Evolutionary conservation across 805 yeast species (phyloP), one percentile per base, ranked within the genome.

Genomic region (Barnettozyma siamensis): DNA sequence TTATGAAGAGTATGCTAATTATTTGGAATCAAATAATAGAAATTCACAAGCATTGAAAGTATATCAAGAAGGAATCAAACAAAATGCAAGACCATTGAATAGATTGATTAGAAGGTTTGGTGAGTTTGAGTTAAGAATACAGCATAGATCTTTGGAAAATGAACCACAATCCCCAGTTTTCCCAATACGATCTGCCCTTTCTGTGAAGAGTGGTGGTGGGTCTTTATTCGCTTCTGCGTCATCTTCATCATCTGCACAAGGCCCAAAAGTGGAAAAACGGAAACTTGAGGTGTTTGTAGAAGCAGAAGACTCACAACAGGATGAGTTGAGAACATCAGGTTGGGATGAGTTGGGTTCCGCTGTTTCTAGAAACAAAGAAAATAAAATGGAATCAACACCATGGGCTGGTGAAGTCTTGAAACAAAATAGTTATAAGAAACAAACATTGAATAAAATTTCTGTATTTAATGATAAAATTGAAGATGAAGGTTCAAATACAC

Each of bases 1-100:
- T 57, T 91, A 88, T 55, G 96, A 88, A 55, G 83, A 77, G 45
- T 87, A 84, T 63, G 86, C 95, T 1, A 67, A 70, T 26, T 75
- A 64, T 43, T 59, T 83, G 42, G 94, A 84, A 54, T 34, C 65
- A 1, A 62, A 60, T 15, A 70, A 72, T 17, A 70, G 75, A 42
- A 52, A 53, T 34, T 33, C 53, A 3, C 82, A 78, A 42, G 94
- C 95, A 0, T 64, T 65, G 2, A 74, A 73, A 39, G 76, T 86
- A 0, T 81, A 70, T 50, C 65, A 66, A 38, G 60, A 69, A 42
- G 95, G 94, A 0, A 51, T 88, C 2, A 66, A 68, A 28, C 57
- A 62, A 3, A 60, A 67, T 13, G 95, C 96, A 2, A 67, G 87
- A 50, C 97, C 97, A 0, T 36, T 69, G 2, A 59, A 48, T 16